Conservation (phyloP, 2,329 filamentous ascomycete genomes). For the Helotiales sp. region DNA sequence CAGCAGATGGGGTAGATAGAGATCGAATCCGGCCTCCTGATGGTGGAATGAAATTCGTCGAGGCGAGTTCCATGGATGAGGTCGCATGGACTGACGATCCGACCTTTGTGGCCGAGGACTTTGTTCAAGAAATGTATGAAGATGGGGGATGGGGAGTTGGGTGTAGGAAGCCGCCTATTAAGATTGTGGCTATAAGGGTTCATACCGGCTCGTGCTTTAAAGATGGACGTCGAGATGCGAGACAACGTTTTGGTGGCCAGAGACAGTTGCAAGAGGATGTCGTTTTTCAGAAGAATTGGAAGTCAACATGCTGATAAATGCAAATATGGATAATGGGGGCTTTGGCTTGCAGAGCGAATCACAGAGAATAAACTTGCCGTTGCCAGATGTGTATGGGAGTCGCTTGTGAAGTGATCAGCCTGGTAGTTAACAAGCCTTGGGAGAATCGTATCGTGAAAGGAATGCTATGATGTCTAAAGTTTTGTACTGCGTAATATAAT, state of each 20-base stretch:
- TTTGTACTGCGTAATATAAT: too few species aligned
- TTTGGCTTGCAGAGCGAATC: too few species aligned
- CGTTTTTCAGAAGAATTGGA: neutral
- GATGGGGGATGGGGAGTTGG: neutral
- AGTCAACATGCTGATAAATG: neutral
- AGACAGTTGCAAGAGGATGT: neutral
- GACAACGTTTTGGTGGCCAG: neutral
- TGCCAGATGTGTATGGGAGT: too few species aligned
- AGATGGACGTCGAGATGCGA: neutral
- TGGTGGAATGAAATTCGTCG: neutral
- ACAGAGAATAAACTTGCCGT: too few species aligned
- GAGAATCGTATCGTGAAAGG: too few species aligned
- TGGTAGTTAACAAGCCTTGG: too few species aligned
- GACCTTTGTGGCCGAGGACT: neutral
- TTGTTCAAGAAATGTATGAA: neutral
- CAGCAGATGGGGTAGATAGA: neutral
- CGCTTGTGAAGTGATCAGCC: too few species aligned
- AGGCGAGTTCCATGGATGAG: neutral
- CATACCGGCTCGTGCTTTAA: neutral
- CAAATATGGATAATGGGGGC: too few species aligned
- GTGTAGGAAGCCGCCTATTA: neutral
- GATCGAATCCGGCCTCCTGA: neutral
- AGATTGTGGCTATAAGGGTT: neutral
- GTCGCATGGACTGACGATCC: neutral
- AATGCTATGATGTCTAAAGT: too few species aligned